These are phyloP conservation scores for Cornus controversa DNA, from an alignment of 148 eudicot genomes.

Conservation along the genomic window DNA sequence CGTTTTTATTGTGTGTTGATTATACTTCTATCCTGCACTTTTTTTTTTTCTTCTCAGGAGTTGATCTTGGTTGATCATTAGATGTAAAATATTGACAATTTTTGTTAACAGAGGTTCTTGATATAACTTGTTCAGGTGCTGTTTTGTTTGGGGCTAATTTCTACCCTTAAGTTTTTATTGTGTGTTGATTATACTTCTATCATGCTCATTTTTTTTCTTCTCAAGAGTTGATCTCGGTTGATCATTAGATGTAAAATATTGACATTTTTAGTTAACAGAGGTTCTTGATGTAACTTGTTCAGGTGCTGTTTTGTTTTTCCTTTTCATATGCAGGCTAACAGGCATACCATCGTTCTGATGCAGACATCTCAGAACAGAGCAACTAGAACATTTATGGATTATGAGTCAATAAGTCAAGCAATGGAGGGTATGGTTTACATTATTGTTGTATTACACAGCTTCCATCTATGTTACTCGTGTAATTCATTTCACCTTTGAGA, in stretches of 20 bases:
- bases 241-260: not conserved
- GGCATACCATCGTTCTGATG: slow-evolving; percentile 92
- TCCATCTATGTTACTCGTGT: not conserved
- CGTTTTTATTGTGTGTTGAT: not conserved
- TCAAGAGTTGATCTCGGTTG: not conserved
- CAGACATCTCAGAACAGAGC: slow-evolving; percentile 78
- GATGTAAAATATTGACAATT: not conserved
- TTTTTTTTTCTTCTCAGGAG: not conserved
- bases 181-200: not conserved
- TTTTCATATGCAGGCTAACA: slow-evolving; percentile 59
- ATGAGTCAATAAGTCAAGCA: slow-evolving; percentile 78
- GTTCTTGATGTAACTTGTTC: not conserved
- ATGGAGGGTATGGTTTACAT: slow-evolving; percentile 60
- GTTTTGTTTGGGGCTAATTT: not conserved
- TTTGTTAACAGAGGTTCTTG: not conserved
- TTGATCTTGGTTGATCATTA: not conserved
- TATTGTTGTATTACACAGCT: not conserved
- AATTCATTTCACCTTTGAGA: not conserved
- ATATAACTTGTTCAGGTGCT: not conserved
- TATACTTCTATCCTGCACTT: not conserved
- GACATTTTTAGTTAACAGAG: not conserved
- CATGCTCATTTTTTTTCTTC: not conserved
- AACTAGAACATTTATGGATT: slow-evolving; percentile 90
- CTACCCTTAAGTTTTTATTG: not conserved
- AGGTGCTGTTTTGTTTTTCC: not conserved